phyloP scores from a whole-genome alignment of 1,139 yeast species.

The Spathaspora sp. region DNA sequence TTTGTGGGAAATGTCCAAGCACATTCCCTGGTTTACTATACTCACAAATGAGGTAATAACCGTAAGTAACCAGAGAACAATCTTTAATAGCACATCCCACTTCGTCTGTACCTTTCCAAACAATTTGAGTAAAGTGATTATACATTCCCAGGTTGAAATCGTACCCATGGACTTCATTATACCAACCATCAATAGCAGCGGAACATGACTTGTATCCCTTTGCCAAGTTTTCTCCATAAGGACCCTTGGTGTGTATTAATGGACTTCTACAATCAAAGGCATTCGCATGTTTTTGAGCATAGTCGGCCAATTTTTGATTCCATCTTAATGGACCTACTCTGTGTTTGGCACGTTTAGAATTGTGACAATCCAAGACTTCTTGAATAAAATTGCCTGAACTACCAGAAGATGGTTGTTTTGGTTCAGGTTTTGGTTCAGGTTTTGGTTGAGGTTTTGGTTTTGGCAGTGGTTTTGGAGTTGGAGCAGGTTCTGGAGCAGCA shows the following conservation, averaged over 20 bases:
- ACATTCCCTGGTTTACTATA: conserved; percentile 49
- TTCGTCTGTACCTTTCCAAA: conserved; percentile 69
- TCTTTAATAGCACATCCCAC: conserved; percentile 66
- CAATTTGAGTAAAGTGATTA: conserved; percentile 83
- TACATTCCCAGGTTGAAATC: conserved; percentile 40
- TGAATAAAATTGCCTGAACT: conserved; percentile 15
- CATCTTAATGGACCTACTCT: conserved; percentile 60
- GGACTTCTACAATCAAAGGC: conserved; percentile 66
- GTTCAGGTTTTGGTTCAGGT: conserved; percentile 1
- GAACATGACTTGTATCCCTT: conserved; percentile 56
- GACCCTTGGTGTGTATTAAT: conserved; percentile 72
- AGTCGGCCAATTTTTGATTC: conserved; percentile 58
- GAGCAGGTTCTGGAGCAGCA: background rate
- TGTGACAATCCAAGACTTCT: conserved; percentile 48
- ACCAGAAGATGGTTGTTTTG: background rate
- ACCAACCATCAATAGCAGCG: conserved; percentile 81
- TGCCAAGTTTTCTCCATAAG: conserved; percentile 87
- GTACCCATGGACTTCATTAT: conserved; percentile 63
- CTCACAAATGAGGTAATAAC: conserved; percentile 47
- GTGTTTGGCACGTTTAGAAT: conserved; percentile 65
- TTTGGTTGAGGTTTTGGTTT: background rate
- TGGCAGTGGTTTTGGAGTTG: background rate
- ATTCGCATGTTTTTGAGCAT: conserved; percentile 69
- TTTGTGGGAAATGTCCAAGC: conserved; percentile 42
- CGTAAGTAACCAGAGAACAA: conserved; percentile 43